Evolutionary conservation across 2,329 filamentous ascomycete genomes (phyloP), one percentile per base, ranked within the genome.

Genomic region (Colletotrichum simmondsii): DNA sequence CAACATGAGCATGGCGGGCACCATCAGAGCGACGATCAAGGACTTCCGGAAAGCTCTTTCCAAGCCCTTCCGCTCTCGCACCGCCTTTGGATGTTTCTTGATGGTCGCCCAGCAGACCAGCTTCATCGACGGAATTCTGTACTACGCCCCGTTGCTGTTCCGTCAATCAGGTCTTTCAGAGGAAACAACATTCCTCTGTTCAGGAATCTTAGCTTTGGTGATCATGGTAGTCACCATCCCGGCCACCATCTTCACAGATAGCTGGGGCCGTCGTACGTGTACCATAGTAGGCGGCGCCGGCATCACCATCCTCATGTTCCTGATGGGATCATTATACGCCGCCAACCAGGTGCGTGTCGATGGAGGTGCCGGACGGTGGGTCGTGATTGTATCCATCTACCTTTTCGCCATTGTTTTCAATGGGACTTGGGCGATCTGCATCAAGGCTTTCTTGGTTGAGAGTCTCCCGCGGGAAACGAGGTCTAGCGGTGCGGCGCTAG

Each of bases 41-140:
- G 79, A 82, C 12, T 83, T 84, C 35, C 35, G 22, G 11, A 70
- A 58, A 2, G 67, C 60, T 0, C n/a, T 70, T 6, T 59, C 67
- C 2, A n/a, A 77, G 0, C 79, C 81, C 0, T 84, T 84, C 16
- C 82, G 87, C 2, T 78, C 79, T 1, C 83, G 87, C 1, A 88
- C 87, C 1, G 77, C 83, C 0, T 85, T 91, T n/a, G 90, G 85
- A 1, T 85, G 88, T 6, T 91, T 91, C 71, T 79, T 92, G 32
- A 85, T 92, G 83, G 86, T 30, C 2, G 19, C 24, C 5, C 87
- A 90, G 70, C 90, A 92, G 64, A 82, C 91, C 11, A 87, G 83
- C 28, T 89, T 90, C 0, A 91, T 92, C 53, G 90, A 92, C 53
- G 90, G 89, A 0, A 86, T 92, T 0, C 81, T 92, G 4, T 91